Percentiles rank a stretch among this genome's conserved stretches.
Conservation (phyloP, 164 flowering plant species). For the grape (Vitis vinifera) region DNA sequence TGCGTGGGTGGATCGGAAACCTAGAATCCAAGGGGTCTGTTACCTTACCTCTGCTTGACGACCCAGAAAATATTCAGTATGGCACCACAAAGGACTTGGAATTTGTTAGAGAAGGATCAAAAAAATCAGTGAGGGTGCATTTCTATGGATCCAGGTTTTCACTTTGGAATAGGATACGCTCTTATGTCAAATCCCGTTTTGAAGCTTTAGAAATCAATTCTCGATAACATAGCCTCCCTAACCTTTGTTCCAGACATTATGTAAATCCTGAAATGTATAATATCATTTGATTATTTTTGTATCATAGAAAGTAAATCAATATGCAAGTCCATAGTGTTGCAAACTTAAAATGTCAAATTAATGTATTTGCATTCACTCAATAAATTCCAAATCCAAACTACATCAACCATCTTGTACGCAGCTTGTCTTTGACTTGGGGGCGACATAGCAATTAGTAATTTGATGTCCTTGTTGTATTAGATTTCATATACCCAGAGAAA, state of each 20-base stretch:
- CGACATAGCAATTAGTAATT: too few species aligned
- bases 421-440: too few species aligned
- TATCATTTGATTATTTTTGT: background rate
- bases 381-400: too few species aligned
- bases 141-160: constrained; percentile 55
- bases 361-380: too few species aligned
- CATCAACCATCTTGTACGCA: too few species aligned
- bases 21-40: constrained; percentile 63
- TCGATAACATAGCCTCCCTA: background rate
- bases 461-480: too few species aligned
- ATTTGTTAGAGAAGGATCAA: constrained; percentile 65
- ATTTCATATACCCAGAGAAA: too few species aligned
- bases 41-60: constrained; percentile 70
- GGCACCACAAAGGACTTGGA: constrained; percentile 53
- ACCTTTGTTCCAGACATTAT: background rate
- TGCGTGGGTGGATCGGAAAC: constrained; percentile 90
- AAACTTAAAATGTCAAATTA: too few species aligned
- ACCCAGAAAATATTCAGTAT: constrained; percentile 22
- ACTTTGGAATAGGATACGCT: constrained; percentile 47
- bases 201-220: constrained; percentile 22
- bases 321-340: too few species aligned
- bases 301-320: background rate
- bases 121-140: constrained; percentile 57
- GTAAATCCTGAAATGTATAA: constrained; percentile 10
- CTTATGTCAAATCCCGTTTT: constrained; percentile 40